Base-by-base conservation (phyloP, 768 basidiomycete species). In the Fomitopsis pulvina region DNA sequence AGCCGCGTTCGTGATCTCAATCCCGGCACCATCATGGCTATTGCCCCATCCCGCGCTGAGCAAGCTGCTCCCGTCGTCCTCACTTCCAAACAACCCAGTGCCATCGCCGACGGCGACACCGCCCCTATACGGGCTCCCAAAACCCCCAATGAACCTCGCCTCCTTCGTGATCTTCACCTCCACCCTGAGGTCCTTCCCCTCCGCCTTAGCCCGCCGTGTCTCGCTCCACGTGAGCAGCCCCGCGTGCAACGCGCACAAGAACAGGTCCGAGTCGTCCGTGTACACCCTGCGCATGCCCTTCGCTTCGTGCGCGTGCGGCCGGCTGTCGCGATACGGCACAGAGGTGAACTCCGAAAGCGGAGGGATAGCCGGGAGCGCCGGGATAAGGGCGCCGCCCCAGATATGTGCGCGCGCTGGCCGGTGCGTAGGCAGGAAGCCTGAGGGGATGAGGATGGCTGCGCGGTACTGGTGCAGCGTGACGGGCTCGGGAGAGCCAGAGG, bases 251-350 rank as follows among this genome's bases (percentile, higher is more conserved):
- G 82, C 84, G 48, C 82, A 83, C 34, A 83, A 60, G 59, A 85
- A 79, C 45, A 87, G 59, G 57, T 87, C 83, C 8, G 84, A 86
- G 64, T 88, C 86, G 64, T 88, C 85, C 0, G 86, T 88, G 66
- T 88, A 88, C 29, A 87, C 73, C 41, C 81, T 68, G n/a, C 79
- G 69, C 28, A 66, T 66, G 25, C 72, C 57, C 21, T 54, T 48
- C 26, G 58, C 39, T 51, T 59, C 62, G 38, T 41, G 21, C 41
- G 61, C 58, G 44, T 58, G 60, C 41, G 58, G 61, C 1, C 55
- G 57, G 20, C 48, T 50, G 39, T 48, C 53, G n/a, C 48, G 49
- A 14, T 61, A 53, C 4, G 50, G 47, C 48, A 55, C 54, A 2
- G 34, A 12, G 5, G 14, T 16, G 32, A 40, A 32, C 50, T 57